phyloP scores from a whole-genome alignment of 2,329 filamentous ascomycete genomes.

The Periconia digitata region DNA sequence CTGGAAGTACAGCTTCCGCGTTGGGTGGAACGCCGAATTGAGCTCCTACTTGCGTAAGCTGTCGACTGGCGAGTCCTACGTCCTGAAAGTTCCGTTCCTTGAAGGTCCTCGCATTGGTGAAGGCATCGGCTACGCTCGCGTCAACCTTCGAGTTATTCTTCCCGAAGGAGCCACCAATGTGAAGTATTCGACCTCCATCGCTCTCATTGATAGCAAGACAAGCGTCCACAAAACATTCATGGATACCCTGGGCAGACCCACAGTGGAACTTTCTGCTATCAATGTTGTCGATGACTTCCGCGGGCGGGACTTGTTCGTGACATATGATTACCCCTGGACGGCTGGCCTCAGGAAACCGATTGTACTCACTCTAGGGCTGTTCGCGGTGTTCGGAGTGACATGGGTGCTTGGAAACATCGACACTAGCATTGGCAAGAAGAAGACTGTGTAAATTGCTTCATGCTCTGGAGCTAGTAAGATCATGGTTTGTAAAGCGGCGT shows the following conservation, averaged over 20 bases:
- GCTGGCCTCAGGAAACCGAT: slow-evolving; percentile 84
- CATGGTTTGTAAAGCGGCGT: background rate
- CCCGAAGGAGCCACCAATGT: slow-evolving; percentile 91
- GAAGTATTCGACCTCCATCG: slow-evolving; percentile 73
- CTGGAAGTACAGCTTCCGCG: slow-evolving; percentile 97
- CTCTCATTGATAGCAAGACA: slow-evolving; percentile 63
- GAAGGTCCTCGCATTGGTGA: slow-evolving; percentile 87
- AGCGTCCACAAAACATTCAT: slow-evolving; percentile 85
- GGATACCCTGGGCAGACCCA: slow-evolving; percentile 87
- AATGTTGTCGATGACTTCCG: slow-evolving; percentile 91
- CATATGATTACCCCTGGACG: slow-evolving; percentile 78
- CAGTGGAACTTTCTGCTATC: slow-evolving; percentile 74
- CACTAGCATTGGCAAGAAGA: slow-evolving; percentile 72
- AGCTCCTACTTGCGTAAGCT: slow-evolving; percentile 70
- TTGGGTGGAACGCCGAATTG: slow-evolving; percentile 92
- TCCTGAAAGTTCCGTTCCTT: slow-evolving; percentile 88
- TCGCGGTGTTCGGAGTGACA: slow-evolving; percentile 72
- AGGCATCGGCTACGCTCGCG: slow-evolving; percentile 80
- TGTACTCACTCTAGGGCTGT: slow-evolving; percentile 71
- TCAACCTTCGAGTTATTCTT: slow-evolving; percentile 79
- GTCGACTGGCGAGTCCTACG: slow-evolving; percentile 68
- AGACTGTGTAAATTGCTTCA: slow-evolving; percentile 24
- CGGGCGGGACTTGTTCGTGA: slow-evolving; percentile 79
- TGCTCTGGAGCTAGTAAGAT: background rate
- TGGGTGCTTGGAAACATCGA: slow-evolving; percentile 80